A percentile compares a stretch with the other conserved stretches of the same genome.
Evolutionary conservation across 1,139 yeast genomes (phyloP).

Genomic region (Yamadazyma dendronema): DNA sequence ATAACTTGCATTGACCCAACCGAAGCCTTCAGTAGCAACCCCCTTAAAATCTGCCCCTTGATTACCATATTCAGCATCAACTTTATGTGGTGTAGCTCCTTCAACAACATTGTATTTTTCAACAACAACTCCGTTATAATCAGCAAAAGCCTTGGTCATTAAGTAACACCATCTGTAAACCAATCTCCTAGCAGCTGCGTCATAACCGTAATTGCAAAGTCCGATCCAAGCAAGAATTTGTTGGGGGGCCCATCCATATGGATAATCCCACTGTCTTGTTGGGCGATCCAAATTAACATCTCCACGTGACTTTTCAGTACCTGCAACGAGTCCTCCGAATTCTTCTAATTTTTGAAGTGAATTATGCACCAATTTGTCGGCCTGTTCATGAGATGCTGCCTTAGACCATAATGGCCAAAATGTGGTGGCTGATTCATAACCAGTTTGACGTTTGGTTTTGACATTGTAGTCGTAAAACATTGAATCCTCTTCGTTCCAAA

Average conservation of each 20-base stretch:
- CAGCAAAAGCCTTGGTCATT: slow-evolving; percentile 91
- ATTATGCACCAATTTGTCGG: slow-evolving; percentile 54
- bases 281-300: slow-evolving; percentile 68
- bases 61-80: slow-evolving; percentile 95
- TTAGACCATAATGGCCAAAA: slow-evolving; percentile 95
- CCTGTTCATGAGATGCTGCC: slow-evolving; percentile 70
- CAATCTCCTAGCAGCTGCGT: slow-evolving; percentile 64
- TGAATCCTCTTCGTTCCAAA: slow-evolving; percentile 83
- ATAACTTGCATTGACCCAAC: slow-evolving; percentile 94
- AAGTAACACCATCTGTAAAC: slow-evolving; percentile 85
- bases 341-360: slow-evolving; percentile 77
- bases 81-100: slow-evolving; percentile 83
- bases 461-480: slow-evolving; percentile 86
- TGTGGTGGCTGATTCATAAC: slow-evolving; percentile 84
- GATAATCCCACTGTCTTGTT: slow-evolving; percentile 96
- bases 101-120: slow-evolving; percentile 92
- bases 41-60: slow-evolving; percentile 94
- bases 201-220: slow-evolving; percentile 67
- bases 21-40: slow-evolving; percentile 94
- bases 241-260: slow-evolving; percentile 99
- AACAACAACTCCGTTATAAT: slow-evolving; percentile 91
- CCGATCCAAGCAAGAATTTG: slow-evolving; percentile 96
- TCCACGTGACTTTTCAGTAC: slow-evolving; percentile 78
- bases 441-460: slow-evolving; percentile 51
- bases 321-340: slow-evolving; percentile 86